These are phyloP conservation scores for Chaetomiaceae sp. DNA, from an alignment of 2,329 filamentous ascomycete species.

Conservation along the genomic window DNA sequence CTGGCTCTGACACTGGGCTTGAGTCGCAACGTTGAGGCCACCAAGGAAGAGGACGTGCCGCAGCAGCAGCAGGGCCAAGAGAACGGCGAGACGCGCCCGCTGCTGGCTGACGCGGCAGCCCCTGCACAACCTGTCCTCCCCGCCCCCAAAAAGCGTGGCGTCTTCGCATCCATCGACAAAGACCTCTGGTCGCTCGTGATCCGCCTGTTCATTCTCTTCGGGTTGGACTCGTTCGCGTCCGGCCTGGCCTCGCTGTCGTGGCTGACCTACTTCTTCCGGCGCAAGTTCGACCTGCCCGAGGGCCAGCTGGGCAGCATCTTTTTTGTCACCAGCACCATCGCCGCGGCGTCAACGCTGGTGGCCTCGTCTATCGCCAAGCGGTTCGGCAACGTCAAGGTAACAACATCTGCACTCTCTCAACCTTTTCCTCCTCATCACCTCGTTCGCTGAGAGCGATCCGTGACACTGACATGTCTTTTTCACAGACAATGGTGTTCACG, in stretches of 20 bases:
- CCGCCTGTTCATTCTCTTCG: conserved; percentile 55
- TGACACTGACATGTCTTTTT: too few species aligned
- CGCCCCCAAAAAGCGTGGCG: background rate
- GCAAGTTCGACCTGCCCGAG: conserved; percentile 49
- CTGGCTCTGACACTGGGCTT: background rate
- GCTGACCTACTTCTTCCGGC: conserved; percentile 53
- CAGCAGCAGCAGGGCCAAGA: background rate
- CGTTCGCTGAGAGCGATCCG: too few species aligned
- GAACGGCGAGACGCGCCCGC: background rate
- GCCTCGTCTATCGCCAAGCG: conserved; percentile 3
- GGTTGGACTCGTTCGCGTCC: conserved; percentile 58
- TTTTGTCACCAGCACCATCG: conserved; percentile 48
- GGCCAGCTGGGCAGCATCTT: conserved; percentile 54
- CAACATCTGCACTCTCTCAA: conserved; percentile 24
- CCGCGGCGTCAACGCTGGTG: conserved; percentile 39
- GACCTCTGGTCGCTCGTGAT: background rate
- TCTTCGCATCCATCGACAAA: background rate
- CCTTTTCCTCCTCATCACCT: background rate
- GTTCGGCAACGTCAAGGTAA: conserved; percentile 7
- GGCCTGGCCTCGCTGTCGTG: conserved; percentile 55
- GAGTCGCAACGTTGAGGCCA: background rate
- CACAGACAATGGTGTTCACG: conserved; percentile 60
- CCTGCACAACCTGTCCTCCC: background rate
- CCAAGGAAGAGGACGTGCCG: background rate
- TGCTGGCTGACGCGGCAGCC: background rate